These are phyloP conservation scores for Lycium barbarum DNA, from an alignment of 257 asterid species.

Conservation along the genomic window DNA sequence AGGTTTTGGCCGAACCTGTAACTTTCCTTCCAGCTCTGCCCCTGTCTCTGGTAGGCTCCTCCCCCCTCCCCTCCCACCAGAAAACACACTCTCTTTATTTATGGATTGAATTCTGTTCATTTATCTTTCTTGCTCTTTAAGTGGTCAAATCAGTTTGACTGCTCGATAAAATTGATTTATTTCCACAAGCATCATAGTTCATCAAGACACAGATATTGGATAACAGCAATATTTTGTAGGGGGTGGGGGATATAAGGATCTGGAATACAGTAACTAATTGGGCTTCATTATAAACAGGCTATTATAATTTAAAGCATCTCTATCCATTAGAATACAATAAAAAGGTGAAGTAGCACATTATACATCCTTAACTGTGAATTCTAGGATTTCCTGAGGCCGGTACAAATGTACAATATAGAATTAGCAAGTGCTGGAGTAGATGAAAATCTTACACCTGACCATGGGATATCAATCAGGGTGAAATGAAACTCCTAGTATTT, in stretches of 20 bases:
- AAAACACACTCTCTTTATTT: neutral
- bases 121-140: neutral
- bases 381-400: neutral
- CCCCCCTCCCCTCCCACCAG: neutral
- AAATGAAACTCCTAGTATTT: conserved; percentile 5
- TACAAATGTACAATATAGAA: neutral
- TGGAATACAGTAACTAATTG: neutral
- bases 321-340: neutral
- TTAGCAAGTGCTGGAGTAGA: neutral
- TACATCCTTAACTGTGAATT: neutral
- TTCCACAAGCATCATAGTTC: neutral
- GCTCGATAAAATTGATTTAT: neutral
- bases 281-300: neutral
- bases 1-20: neutral
- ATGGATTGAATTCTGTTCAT: neutral
- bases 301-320: neutral
- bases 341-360: neutral
- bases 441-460: neutral
- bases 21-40: neutral
- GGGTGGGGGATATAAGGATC: neutral
- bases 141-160: neutral
- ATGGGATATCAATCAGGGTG: neutral
- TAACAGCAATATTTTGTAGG: neutral
- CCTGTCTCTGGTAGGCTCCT: neutral
- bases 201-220: neutral